Evolutionary conservation across 129 eudicot species (phyloP), one percentile per base, ranked within the genome.

Genomic region (Rutidosis leptorrhynchoides): DNA sequence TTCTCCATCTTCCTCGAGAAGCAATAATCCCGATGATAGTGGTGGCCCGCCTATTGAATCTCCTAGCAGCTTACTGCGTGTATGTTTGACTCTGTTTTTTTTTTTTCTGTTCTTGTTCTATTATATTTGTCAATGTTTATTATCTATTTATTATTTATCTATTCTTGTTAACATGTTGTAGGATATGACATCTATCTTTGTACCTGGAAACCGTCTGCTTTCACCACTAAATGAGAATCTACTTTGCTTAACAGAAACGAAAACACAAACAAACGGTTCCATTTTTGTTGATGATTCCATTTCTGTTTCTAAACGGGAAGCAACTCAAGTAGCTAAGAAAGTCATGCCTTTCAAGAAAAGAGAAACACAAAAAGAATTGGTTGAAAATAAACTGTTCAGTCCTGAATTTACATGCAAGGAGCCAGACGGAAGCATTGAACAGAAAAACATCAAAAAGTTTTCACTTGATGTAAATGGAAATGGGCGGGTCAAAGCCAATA

Each of bases 141-240:
- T 28, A 27, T 54, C 65, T 64, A 19, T 59, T n/a, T 16, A 52
- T 65, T 58, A 19, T 59, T 21, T 17, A 52, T 65, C n/a, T 12
- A 55, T 64, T 56, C 64, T 74, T 70, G 57, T 17, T 58, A 21
- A 35, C 57, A 33, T 56, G 65, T 86, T 46, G 65, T 86, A 90
- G 97, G 77, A 67, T 16, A 78, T 90, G 97, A 83, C 87, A 11
- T 72, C 90, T 46, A 59, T 65, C 45, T 79, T 84, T 65, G 78
- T 86, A 25, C 69, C 83, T 19, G 87, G 83, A 46, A 74, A 73
- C 25, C 54, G 66, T 54, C 82, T 86, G 76, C 72, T 89, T 30
- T 94, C 99, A 22, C 99, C 99, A 68, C 96, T 94, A 33, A 74
- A 64, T 27, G 90, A 78, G 54, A 71, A 78, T 56, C 71, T 94